Percentiles rank a stretch among this genome's conserved stretches.
phyloP scores from a whole-genome alignment of 345 rosid genomes.

The Barbarea vulgaris region DNA sequence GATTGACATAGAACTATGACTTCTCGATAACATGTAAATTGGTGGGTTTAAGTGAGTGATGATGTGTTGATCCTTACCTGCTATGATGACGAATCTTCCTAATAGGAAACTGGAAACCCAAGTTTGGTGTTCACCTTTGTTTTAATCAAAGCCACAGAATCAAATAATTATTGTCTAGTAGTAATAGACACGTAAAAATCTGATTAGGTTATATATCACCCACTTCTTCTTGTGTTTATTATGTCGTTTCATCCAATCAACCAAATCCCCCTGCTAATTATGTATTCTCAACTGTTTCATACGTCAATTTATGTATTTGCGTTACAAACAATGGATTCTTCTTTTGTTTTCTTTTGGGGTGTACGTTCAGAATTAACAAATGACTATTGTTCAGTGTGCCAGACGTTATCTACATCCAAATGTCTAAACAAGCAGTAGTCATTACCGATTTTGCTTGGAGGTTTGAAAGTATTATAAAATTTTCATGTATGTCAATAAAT shows the following conservation, averaged over 20 bases:
- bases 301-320: too few species aligned
- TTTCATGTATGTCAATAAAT: neutral
- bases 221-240: neutral
- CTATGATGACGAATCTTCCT: slow-evolving; percentile 25
- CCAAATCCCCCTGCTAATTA: too few species aligned
- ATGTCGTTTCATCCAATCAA: neutral
- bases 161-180: slow-evolving; percentile 6
- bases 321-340: too few species aligned
- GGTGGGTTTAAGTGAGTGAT: neutral
- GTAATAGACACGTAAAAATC: neutral
- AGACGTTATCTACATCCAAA: too few species aligned
- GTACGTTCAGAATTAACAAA: too few species aligned
- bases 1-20: neutral
- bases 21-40: neutral
- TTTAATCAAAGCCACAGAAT: neutral
- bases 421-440: too few species aligned
- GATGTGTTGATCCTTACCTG: slow-evolving; percentile 5
- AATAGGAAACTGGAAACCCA: slow-evolving; percentile 10
- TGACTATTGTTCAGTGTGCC: too few species aligned
- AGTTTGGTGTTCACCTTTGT: slow-evolving; percentile 13
- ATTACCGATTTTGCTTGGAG: neutral
- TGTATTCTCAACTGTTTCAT: too few species aligned
- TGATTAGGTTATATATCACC: slow-evolving; percentile 23
- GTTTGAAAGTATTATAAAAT: neutral
- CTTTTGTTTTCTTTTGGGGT: too few species aligned